phyloP scores from a whole-genome alignment of 1,139 yeast genomes.

The Magnusiomyces suaveolens region DNA sequence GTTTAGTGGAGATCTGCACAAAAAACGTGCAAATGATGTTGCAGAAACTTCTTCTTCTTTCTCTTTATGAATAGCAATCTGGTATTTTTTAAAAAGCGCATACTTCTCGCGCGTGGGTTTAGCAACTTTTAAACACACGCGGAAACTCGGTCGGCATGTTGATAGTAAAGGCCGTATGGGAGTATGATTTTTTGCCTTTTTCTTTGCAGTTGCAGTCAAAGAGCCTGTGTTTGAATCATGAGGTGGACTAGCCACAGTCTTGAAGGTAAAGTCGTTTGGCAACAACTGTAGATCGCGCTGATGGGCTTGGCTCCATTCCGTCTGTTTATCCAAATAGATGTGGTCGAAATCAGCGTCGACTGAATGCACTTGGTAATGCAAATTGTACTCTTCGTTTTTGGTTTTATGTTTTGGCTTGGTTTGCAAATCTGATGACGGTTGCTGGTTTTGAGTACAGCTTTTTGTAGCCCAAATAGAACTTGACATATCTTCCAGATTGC shows the following conservation, averaged over 20 bases:
- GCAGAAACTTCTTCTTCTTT: constrained; percentile 38
- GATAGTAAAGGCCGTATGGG: not conserved
- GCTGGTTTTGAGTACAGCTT: not conserved
- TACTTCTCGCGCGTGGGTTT: constrained; percentile 51
- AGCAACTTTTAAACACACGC: constrained; percentile 40
- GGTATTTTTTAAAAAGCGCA: constrained; percentile 59
- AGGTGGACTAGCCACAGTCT: not conserved
- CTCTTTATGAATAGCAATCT: constrained; percentile 58
- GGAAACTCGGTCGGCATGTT: constrained; percentile 1
- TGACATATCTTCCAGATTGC: not conserved
- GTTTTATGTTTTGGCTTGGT: not conserved
- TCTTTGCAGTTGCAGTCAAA: constrained; percentile 38
- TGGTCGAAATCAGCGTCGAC: constrained; percentile 16
- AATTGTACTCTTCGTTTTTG: constrained; percentile 24
- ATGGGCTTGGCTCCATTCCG: constrained; percentile 8
- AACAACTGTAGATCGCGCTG: not conserved
- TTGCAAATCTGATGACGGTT: not conserved
- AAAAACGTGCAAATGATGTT: constrained; percentile 48
- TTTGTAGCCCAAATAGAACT: not conserved
- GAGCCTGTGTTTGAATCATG: constrained; percentile 4
- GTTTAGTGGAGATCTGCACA: constrained; percentile 37
- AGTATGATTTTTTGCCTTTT: not conserved
- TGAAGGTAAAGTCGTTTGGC: not conserved
- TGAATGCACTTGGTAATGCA: constrained; percentile 22
- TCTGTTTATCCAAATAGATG: not conserved